Evolutionary conservation across 495 filamentous ascomycete genomes (phyloP).

Genomic region (Penicillium simplicissimum): DNA sequence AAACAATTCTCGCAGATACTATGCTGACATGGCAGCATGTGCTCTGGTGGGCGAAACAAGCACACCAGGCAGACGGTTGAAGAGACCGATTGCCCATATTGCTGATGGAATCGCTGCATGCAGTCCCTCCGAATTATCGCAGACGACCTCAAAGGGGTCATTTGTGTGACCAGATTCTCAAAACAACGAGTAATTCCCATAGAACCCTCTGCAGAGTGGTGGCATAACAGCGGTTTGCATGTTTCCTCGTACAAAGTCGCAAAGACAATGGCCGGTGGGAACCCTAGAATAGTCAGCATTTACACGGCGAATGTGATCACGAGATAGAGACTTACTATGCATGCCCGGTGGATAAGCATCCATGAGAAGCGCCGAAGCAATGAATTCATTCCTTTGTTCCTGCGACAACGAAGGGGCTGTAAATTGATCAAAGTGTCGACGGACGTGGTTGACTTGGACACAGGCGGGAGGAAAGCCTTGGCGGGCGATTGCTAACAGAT

Average conservation of each 20-base stretch:
- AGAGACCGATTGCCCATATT: background rate
- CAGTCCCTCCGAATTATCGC: background rate
- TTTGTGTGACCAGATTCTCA: background rate
- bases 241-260: background rate
- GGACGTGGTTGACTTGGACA: background rate
- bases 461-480: background rate
- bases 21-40: slow-evolving; percentile 34
- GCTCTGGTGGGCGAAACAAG: slow-evolving; percentile 24
- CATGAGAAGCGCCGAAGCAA: slow-evolving; percentile 30
- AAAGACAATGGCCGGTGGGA: background rate
- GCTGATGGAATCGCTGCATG: background rate
- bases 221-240: background rate
- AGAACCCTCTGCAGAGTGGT: background rate
- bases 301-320: background rate
- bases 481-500: background rate
- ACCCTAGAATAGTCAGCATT: background rate
- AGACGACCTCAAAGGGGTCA: background rate
- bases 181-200: background rate
- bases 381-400: slow-evolving; percentile 9
- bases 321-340: slow-evolving; percentile 20
- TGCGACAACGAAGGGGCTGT: background rate
- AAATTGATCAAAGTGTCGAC: background rate
- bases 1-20: slow-evolving; percentile 33
- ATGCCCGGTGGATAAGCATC: slow-evolving; percentile 31
- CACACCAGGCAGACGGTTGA: slow-evolving; percentile 25